phyloP scores from a whole-genome alignment of 257 asterid species.

The Mentha longifolia region DNA sequence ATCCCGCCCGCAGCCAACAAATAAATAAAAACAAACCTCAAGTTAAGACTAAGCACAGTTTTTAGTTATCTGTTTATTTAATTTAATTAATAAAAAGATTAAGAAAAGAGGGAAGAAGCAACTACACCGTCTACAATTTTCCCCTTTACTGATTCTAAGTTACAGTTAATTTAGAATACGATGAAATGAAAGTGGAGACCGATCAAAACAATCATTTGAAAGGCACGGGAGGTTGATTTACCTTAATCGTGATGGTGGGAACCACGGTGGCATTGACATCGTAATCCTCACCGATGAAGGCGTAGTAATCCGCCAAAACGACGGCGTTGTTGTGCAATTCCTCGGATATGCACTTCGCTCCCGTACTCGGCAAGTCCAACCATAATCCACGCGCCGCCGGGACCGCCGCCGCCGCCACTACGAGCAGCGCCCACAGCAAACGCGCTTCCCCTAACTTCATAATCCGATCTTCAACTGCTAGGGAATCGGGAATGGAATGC shows the following conservation, averaged over 20 bases:
- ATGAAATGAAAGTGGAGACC: background rate
- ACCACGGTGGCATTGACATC: constrained; percentile 40
- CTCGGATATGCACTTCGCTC: constrained; percentile 82
- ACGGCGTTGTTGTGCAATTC: constrained; percentile 71
- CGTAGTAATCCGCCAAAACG: constrained; percentile 72
- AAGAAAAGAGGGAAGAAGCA: background rate
- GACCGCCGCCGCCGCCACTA: constrained; percentile 37
- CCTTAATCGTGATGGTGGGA: constrained; percentile 77
- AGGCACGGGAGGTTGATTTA: constrained; percentile 29
- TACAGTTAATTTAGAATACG: background rate
- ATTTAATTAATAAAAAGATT: background rate
- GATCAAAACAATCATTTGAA: background rate
- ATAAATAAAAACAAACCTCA: background rate
- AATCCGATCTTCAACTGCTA: constrained; percentile 1
- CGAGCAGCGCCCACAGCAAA: constrained; percentile 36
- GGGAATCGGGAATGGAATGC: background rate
- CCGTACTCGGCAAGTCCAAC: constrained; percentile 71
- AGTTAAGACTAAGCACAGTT: constrained; percentile 13
- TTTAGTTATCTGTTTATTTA: background rate
- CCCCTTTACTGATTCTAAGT: background rate
- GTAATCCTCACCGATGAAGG: constrained; percentile 59
- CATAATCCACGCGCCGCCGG: constrained; percentile 69
- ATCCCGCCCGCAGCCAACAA: background rate
- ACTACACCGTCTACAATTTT: background rate
- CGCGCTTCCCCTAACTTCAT: constrained; percentile 41